Conservation (phyloP, 2,329 filamentous ascomycete species). For the Pseudogymnoascus sp. region DNA sequence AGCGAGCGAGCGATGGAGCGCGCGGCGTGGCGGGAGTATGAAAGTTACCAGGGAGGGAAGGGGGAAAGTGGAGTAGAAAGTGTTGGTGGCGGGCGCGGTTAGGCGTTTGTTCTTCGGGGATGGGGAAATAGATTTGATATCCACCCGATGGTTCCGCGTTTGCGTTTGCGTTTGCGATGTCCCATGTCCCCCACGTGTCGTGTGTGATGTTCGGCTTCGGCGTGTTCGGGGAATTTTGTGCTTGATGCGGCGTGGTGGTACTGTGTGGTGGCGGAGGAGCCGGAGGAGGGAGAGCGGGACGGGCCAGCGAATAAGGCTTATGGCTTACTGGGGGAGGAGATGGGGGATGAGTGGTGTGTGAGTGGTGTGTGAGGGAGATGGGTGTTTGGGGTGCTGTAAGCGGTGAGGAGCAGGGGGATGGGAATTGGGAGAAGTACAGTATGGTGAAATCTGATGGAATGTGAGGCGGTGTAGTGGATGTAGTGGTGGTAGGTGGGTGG, state of each 20-base stretch:
- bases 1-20: background rate
- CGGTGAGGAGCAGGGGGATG: background rate
- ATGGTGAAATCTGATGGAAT: constrained; percentile 1
- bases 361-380: background rate
- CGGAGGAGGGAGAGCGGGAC: background rate
- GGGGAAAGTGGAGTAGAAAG: background rate
- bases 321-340: background rate
- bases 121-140: constrained; percentile 6
- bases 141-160: background rate
- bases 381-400: background rate
- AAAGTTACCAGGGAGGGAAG: background rate
- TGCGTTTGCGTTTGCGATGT: background rate
- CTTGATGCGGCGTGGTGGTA: background rate
- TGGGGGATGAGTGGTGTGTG: background rate
- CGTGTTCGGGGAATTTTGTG: background rate
- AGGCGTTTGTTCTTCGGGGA: background rate
- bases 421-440: background rate
- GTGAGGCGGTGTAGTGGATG: background rate
- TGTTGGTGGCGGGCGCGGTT: background rate
- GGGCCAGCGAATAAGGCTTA: background rate
- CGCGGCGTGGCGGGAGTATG: background rate
- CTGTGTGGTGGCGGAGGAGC: background rate
- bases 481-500: background rate
- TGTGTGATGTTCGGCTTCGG: background rate
- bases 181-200: background rate